A percentile compares a stretch with the other conserved stretches of the same genome.
Conservation (phyloP, 1,139 yeast species). For the Suhomyces panamericanus region DNA sequence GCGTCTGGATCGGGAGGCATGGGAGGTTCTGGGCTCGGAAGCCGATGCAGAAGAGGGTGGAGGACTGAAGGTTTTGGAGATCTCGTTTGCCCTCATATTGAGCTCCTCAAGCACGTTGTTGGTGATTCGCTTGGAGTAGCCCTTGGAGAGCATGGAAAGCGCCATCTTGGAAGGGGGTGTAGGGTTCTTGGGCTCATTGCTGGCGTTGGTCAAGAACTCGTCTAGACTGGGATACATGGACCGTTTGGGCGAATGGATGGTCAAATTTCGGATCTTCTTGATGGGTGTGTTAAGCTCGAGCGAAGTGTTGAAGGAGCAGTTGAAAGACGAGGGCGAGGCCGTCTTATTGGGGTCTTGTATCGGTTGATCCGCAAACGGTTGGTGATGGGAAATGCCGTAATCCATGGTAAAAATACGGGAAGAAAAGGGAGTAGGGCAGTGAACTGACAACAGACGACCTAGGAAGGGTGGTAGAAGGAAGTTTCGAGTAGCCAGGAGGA, state of each 20-base stretch:
- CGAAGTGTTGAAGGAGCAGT: conserved; percentile 16
- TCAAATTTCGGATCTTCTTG: conserved; percentile 36
- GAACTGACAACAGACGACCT: neutral
- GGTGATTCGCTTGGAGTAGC: conserved; percentile 44
- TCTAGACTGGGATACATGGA: conserved; percentile 22
- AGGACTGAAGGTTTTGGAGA: conserved; percentile 22
- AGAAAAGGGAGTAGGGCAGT: neutral
- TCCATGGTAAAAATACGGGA: conserved; percentile 5
- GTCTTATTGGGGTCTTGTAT: conserved; percentile 8
- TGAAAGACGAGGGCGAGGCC: conserved; percentile 9
- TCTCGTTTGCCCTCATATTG: conserved; percentile 36
- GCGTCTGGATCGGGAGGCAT: conserved; percentile 16
- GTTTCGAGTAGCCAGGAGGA: neutral
- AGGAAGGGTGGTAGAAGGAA: neutral
- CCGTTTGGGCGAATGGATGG: conserved; percentile 35
- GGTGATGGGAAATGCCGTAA: conserved; percentile 15
- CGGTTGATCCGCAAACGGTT: conserved; percentile 2
- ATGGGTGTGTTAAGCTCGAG: conserved; percentile 41
- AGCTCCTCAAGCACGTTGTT: conserved; percentile 44
- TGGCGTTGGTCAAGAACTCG: conserved; percentile 10
- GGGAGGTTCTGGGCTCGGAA: conserved; percentile 6
- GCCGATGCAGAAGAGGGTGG: conserved; percentile 6
- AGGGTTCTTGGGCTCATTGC: neutral
- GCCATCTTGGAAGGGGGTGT: conserved; percentile 13
- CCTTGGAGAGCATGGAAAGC: conserved; percentile 36